Base-by-base conservation (phyloP, 2,329 filamentous ascomycete genomes). In the Talaromyces sp. region DNA sequence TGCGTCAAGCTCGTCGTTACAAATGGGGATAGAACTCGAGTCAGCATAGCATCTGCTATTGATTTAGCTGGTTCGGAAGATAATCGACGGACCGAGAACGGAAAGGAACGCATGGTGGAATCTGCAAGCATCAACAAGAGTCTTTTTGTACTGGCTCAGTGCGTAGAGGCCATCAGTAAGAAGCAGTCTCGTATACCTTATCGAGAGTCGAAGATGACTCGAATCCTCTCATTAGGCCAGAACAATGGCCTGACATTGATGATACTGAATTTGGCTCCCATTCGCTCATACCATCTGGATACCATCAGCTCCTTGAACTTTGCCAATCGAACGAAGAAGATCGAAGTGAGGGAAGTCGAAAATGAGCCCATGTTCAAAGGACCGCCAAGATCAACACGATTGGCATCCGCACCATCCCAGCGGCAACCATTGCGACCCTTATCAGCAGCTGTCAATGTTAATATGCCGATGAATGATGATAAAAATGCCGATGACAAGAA, bases 91-190 rank as follows among this genome's bases (percentile, higher is more conserved):
- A 98, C 94, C 0, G 94, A 97, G 61, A 98, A 98, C 76, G 92
- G 89, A 72, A 95, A 93, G 76, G 93, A 97, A 76, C 86, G 94
- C 31, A 83, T 98, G 75, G 87, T 97, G n/a, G 94, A 98, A 78
- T 97, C 93, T 45, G 93, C 94, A 0, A 94, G 92, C 73, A 98
- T 98, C 82, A 98, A 98, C 84, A 98, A 97, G 81, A 96, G 92
- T 68, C 83, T 98, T 7, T 98, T 98, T 72, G 93, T 97, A 19
- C 81, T 98, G 58, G 94, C 92, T 50, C 93, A 97, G 76, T 98
- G 94, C 72, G 94, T 98, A 62, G 94, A 98, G 75, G 94, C 94
- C 64, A 98, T 98, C 74, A 91, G 90, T 72, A 87, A 87, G 74
- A 88, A 88, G 72, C 85, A 88, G 66, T 76, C 78, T 71, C 87